phyloP scores from a whole-genome alignment of 139 green algal genomes.

The Choricystis sp. region DNA sequence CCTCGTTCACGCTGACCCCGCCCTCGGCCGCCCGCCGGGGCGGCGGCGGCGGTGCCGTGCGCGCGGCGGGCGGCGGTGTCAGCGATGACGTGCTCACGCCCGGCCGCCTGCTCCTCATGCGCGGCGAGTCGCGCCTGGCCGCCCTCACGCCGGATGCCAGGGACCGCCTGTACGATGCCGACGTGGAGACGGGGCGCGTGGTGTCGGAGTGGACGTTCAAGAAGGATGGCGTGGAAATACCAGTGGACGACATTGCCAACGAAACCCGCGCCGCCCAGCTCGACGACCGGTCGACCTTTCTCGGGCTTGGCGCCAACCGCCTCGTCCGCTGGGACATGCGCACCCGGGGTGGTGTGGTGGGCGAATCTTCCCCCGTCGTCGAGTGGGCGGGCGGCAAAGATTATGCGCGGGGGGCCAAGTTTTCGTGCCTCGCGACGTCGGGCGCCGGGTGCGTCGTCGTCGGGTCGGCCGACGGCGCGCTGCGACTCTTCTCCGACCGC shows the following conservation, averaged over 20 bases:
- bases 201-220: conserved; percentile 69
- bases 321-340: conserved; percentile 72
- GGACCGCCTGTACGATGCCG: conserved; percentile 40
- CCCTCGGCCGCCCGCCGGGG: background rate
- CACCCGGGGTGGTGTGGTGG: conserved; percentile 33
- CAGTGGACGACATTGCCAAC: conserved; percentile 53
- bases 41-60: conserved; percentile 4
- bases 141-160: conserved; percentile 49
- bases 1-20: conserved; percentile 20
- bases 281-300: conserved; percentile 57
- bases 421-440: conserved; percentile 66
- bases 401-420: conserved; percentile 65
- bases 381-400: conserved; percentile 68
- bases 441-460: conserved; percentile 77
- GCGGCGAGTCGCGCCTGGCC: conserved; percentile 70
- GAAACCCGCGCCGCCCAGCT: conserved; percentile 35
- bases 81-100: conserved; percentile 23
- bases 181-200: conserved; percentile 43
- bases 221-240: conserved; percentile 70
- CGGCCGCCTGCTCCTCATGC: conserved; percentile 43
- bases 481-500: conserved; percentile 78
- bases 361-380: conserved; percentile 28
- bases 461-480: conserved; percentile 60
- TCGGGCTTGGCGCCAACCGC: conserved; percentile 75
- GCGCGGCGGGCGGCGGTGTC: background rate